phyloP scores from a whole-genome alignment of 2,329 filamentous ascomycete genomes.

The Calonectria ilicicola region DNA sequence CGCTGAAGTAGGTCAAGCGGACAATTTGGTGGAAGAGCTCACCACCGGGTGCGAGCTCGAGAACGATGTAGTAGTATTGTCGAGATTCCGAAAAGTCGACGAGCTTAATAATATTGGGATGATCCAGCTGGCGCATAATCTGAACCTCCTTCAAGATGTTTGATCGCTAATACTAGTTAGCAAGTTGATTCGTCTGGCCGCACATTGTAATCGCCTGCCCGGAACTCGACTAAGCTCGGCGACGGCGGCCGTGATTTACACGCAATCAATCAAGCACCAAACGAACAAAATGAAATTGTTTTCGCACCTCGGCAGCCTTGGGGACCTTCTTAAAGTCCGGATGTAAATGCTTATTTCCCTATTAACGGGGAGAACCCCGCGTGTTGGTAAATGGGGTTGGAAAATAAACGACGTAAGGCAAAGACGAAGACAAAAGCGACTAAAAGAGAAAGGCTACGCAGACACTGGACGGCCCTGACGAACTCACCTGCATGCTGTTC shows the following conservation, averaged over 20 bases:
- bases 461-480: constrained; percentile 37
- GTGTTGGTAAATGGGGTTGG: constrained; percentile 65
- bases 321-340: constrained; percentile 95
- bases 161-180: constrained; percentile 74
- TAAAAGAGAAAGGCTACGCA: constrained; percentile 38
- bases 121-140: constrained; percentile 97
- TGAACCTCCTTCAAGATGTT: constrained; percentile 99
- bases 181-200: constrained; percentile 29
- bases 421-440: constrained; percentile 20
- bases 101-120: constrained; percentile 95
- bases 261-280: constrained; percentile 18
- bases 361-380: constrained; percentile 58
- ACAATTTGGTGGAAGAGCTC: constrained; percentile 99
- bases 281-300: constrained; percentile 53
- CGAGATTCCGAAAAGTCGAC: constrained; percentile 93
- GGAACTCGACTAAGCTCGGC: constrained; percentile 36
- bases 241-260: constrained; percentile 33
- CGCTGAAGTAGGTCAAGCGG: constrained; percentile 97
- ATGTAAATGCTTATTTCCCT: constrained; percentile 94
- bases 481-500: constrained; percentile 97
- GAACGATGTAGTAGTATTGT: constrained; percentile 97
- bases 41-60: constrained; percentile 94
- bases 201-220: constrained; percentile 32
- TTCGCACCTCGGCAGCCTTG: constrained; percentile 96
- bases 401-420: constrained; percentile 30